phyloP scores from a whole-genome alignment of 2,329 filamentous ascomycete genomes.

The Leptographium radiaticola region DNA sequence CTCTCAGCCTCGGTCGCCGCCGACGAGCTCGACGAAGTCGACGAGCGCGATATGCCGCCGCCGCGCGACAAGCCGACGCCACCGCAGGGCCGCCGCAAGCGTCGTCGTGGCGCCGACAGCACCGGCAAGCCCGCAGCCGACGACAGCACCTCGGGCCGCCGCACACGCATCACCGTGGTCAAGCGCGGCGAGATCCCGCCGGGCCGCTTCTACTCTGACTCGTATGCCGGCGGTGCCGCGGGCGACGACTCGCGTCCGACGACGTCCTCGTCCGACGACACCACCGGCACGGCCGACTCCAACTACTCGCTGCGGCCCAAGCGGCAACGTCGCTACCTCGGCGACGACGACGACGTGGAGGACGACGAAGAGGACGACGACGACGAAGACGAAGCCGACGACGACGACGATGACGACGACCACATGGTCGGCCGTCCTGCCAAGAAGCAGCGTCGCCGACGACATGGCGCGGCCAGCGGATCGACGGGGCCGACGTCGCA shows the following conservation, averaged over 20 bases:
- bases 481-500: neutral
- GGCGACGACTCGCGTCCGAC: slow-evolving; percentile 32
- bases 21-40: slow-evolving; percentile 3
- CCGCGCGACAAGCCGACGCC: neutral
- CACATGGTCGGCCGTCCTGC: slow-evolving; percentile 5
- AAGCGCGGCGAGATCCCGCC: slow-evolving; percentile 23
- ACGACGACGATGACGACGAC: slow-evolving; percentile 5
- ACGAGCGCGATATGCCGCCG: neutral
- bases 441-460: slow-evolving; percentile 14
- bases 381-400: slow-evolving; percentile 5
- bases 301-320: slow-evolving; percentile 42
- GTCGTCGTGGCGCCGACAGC: neutral
- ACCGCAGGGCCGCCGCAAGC: neutral
- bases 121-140: neutral
- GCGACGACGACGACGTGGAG: slow-evolving; percentile 24
- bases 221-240: slow-evolving; percentile 16
- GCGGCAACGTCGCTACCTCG: slow-evolving; percentile 26
- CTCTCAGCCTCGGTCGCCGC: slow-evolving; percentile 10
- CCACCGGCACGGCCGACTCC: slow-evolving; percentile 32
- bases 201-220: slow-evolving; percentile 23
- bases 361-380: slow-evolving; percentile 13
- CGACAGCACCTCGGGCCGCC: slow-evolving; percentile 5
- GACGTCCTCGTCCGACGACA: slow-evolving; percentile 36
- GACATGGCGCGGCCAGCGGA: neutral
- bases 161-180: slow-evolving; percentile 10